phyloP scores from a whole-genome alignment of 768 basidiomycete genomes.

The Hebeloma cylindrosporum region DNA sequence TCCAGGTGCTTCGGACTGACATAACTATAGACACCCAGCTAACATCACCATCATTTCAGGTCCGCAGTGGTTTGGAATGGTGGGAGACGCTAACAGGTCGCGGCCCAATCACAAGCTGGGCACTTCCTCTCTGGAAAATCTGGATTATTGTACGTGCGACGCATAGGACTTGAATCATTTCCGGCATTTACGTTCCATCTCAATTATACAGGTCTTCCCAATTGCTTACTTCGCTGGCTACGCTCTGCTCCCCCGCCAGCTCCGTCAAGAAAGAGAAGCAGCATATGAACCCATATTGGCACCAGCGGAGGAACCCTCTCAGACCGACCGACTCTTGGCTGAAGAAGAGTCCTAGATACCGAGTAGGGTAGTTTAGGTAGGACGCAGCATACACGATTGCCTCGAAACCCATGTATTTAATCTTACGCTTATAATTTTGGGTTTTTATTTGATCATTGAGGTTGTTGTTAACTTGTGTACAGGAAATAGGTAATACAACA shows the following conservation, averaged over 20 bases:
- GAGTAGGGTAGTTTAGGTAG: no score
- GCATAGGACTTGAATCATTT: neutral
- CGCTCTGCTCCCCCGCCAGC: slow-evolving; percentile 41
- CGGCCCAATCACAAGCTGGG: slow-evolving; percentile 35
- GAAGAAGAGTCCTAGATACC: no score
- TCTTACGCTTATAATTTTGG: no score
- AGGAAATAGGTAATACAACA: neutral
- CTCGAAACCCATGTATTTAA: no score
- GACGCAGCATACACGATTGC: no score
- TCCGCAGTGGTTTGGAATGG: slow-evolving; percentile 45
- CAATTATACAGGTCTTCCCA: slow-evolving; percentile 41
- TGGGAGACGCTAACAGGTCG: slow-evolving; percentile 40
- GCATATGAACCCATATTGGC: slow-evolving; percentile 20
- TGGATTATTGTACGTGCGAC: slow-evolving; percentile 45
- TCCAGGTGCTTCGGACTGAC: no score
- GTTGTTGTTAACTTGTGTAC: neutral
- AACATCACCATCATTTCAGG: slow-evolving; percentile 22
- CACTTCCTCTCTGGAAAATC: slow-evolving; percentile 41
- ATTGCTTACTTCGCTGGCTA: slow-evolving; percentile 47
- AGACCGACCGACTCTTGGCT: slow-evolving; percentile 19
- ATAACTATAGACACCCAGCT: no score
- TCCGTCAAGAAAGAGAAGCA: slow-evolving; percentile 36
- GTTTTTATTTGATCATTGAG: no score
- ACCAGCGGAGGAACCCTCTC: slow-evolving; percentile 9
- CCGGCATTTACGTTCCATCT: neutral